Conservation (phyloP, 225 moss, liverwort and hornwort species). For the Sphagnum tenellum region DNA sequence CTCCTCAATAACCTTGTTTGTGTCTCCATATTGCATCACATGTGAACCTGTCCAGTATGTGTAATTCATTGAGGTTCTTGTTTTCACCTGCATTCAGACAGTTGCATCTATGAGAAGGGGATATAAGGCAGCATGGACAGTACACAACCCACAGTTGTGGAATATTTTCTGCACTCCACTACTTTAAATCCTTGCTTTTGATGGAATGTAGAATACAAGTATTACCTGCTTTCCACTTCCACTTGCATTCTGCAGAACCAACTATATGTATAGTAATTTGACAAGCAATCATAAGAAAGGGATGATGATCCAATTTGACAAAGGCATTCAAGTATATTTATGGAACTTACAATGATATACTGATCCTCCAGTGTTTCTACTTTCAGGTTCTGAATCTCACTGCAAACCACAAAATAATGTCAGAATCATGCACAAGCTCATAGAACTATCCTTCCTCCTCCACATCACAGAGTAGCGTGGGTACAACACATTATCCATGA, state of each 20-base stretch:
- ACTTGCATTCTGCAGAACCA: not conserved
- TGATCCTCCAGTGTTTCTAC: constrained; percentile 79
- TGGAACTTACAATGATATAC: constrained; percentile 68
- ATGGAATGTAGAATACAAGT: not conserved
- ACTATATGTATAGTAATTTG: not conserved
- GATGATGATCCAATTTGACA: not conserved
- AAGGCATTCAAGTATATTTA: not conserved
- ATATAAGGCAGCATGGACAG: too few relatives aligned
- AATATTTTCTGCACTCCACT: not conserved
- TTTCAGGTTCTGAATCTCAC: constrained; percentile 66
- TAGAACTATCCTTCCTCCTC: too few relatives aligned
- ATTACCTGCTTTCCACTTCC: too few relatives aligned
- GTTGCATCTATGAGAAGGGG: not conserved
- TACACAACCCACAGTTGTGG: not conserved
- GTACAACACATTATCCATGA: too few relatives aligned
- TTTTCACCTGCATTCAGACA: constrained; percentile 57
- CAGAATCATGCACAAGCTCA: not conserved
- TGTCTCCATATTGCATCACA: constrained; percentile 94
- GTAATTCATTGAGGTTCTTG: constrained; percentile 82
- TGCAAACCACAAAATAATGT: constrained; percentile 17
- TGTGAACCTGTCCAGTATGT: constrained; percentile 87
- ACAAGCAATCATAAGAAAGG: not conserved
- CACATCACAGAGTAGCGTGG: too few relatives aligned
- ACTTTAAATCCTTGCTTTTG: not conserved
- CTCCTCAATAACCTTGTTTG: constrained; percentile 41